A percentile compares a stretch with the other conserved stretches of the same genome.
phyloP scores from a whole-genome alignment of 2,329 filamentous ascomycete species.

The Venturia aucupariae region DNA sequence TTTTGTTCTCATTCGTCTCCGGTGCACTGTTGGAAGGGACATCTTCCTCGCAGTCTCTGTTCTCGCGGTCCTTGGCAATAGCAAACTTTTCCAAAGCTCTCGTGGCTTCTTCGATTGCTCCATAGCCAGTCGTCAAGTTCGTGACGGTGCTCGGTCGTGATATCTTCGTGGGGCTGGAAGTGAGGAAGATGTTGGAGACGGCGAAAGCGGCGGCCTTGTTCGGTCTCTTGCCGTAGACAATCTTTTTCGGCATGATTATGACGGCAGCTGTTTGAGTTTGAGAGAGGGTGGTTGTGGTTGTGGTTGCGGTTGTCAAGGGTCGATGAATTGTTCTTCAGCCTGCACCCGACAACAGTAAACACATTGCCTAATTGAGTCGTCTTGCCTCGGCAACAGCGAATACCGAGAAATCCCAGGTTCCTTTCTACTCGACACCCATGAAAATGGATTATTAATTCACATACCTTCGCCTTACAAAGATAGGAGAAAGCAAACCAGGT shows the following conservation, averaged over 20 bases:
- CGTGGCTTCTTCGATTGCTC: background rate
- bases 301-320: too few species aligned
- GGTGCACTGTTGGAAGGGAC: background rate
- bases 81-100: background rate
- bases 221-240: slow-evolving; percentile 13
- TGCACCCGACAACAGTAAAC: background rate
- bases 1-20: background rate
- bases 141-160: background rate
- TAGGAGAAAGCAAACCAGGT: too few species aligned
- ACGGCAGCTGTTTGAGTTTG: background rate
- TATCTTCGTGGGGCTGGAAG: slow-evolving; percentile 7
- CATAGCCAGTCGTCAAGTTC: background rate
- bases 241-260: background rate
- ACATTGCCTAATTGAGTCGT: background rate
- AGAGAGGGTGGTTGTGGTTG: background rate
- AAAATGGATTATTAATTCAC: background rate
- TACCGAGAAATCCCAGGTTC: background rate
- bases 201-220: slow-evolving; percentile 6
- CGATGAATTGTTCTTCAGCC: background rate
- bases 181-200: slow-evolving; percentile 10
- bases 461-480: too few species aligned
- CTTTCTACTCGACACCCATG: background rate
- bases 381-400: background rate
- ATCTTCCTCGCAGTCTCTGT: background rate
- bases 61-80: background rate